Evolutionary conservation across 2,329 filamentous ascomycete genomes (phyloP).

Genomic region (Trichoderma endophyticum): DNA sequence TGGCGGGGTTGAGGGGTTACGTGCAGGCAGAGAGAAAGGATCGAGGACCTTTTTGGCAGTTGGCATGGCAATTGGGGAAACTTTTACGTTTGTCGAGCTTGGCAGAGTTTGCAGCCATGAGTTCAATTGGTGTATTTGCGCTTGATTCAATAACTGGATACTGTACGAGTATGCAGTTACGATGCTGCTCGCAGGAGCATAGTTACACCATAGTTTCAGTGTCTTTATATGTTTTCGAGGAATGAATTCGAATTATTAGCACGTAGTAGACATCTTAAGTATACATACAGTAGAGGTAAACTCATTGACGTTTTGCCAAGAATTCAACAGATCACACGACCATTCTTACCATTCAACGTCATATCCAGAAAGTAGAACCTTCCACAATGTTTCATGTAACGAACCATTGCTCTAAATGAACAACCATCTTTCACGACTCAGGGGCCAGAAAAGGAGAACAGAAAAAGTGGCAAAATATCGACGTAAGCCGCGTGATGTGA

Average conservation of each 20-base stretch:
- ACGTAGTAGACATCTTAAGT: too few relatives aligned
- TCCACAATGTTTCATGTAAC: neutral
- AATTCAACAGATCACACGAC: neutral
- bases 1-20: slow-evolving; percentile 20
- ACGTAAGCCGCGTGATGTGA: neutral
- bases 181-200: neutral
- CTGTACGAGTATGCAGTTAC: too few relatives aligned
- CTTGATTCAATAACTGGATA: neutral
- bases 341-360: neutral
- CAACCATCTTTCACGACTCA: neutral
- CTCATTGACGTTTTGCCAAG: neutral
- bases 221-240: too few relatives aligned
- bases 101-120: neutral
- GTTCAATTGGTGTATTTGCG: neutral
- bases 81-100: neutral
- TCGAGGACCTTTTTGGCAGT: neutral
- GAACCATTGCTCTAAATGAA: neutral
- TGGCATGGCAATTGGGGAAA: neutral
- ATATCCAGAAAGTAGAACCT: neutral
- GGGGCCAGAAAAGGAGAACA: neutral
- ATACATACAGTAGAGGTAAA: neutral
- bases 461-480: neutral
- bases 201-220: neutral
- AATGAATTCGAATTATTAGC: neutral
- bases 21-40: neutral